phyloP scores from a whole-genome alignment of 371 early-diverging fungal species.

The Scutellospora calospora region DNA sequence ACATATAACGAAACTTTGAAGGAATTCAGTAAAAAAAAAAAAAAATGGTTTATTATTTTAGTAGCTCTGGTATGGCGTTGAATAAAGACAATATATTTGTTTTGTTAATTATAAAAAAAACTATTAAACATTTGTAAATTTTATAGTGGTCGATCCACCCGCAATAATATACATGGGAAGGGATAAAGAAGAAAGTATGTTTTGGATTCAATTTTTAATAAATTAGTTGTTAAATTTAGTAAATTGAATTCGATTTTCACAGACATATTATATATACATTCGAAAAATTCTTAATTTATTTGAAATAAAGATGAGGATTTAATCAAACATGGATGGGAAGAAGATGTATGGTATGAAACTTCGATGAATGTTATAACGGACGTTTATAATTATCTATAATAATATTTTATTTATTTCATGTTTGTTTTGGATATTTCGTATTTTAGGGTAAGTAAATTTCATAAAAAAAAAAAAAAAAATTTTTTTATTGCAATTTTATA shows the following conservation, averaged over 20 bases:
- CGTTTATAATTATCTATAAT: too few species aligned
- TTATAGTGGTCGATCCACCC: conserved; percentile 76
- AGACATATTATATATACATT: not conserved
- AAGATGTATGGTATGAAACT: conserved; percentile 84
- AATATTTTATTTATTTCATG: too few species aligned
- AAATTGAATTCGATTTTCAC: not conserved
- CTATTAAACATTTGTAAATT: conserved; percentile 1
- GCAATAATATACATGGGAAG: conserved; percentile 95
- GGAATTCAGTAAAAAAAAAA: too few species aligned
- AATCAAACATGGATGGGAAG: conserved; percentile 93
- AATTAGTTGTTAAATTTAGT: not conserved
- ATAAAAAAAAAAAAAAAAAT: too few species aligned
- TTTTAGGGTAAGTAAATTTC: too few species aligned
- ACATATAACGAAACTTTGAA: too few species aligned
- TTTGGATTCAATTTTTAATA: not conserved
- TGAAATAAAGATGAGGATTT: conserved; percentile 85
- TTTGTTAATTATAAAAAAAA: not conserved
- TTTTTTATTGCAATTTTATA: too few species aligned
- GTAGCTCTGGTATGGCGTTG: not conserved
- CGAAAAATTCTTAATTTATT: not conserved
- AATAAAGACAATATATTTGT: not conserved
- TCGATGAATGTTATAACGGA: too few species aligned
- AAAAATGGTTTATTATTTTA: conserved; percentile 42
- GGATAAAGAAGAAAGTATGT: conserved; percentile 94
- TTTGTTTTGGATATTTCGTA: too few species aligned